Base-by-base conservation (phyloP, 805 yeast genomes). In the Lipomyces sp. region DNA sequence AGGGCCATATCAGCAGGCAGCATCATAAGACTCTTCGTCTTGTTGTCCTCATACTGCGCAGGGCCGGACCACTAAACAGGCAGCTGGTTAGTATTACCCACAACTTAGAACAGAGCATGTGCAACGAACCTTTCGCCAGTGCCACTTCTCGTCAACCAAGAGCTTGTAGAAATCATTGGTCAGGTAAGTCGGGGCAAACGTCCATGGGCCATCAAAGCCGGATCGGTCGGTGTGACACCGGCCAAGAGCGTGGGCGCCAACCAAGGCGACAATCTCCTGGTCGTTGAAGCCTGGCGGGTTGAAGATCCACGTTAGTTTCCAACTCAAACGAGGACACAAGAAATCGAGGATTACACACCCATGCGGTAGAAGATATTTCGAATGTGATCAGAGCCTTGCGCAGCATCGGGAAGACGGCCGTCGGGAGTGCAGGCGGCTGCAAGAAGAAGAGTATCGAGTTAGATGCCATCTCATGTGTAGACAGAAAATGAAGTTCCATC, bases 141-240 rank as follows among this genome's bases (percentile, higher is more conserved):
- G 71, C 82, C 81, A 74, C 46, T 74, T 69, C 59, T 81, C 83
- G 44, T 78, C 72, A 37, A 80, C 58, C 65, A 86, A 70, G 46
- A 74, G 73, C 65, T 66, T 75, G 69, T 65, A 86, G 65, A 83
- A 85, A 54, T 82, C 86, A 66, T 85, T 86, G 47, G 85, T 77
- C 64, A 86, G 82, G 52, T 70, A 67, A 19, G 83, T 83, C 45
- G 89, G 84, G 11, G 88, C 78, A 51, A 79, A 81, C 31, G 93
- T 86, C 95, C 95, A 87, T 55, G 91, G 89, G 13, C 95, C 95
- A 58, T 85, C 93, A 71, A 75, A 88, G 1, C 95, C 95, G 21
- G 88, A 79, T 54, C 81, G 78, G 57, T 75, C 66, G 53, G 76
- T 72, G 63, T 81, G 86, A 57, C 84, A 79, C 36, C 85, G 73